phyloP scores from a whole-genome alignment of 106 monocot species.

The Dioscorea dumetorum region DNA sequence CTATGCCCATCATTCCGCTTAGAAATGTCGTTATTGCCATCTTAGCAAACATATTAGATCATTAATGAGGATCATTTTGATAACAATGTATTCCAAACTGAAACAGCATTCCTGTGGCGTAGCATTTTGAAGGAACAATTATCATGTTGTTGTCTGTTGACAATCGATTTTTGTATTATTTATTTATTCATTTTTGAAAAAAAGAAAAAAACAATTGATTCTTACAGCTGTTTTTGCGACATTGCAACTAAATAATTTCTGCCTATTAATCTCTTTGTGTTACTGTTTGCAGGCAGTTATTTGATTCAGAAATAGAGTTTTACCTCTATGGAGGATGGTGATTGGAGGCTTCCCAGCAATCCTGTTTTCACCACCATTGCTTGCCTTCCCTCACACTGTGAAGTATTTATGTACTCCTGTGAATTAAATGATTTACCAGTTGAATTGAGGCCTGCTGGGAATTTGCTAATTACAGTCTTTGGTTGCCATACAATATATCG shows the following conservation, averaged over 20 bases:
- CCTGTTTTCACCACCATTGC: conserved; percentile 5
- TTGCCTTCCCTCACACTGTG: not conserved
- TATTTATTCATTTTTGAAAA: too few species aligned
- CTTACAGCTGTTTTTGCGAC: conserved; percentile 6
- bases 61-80: too few species aligned
- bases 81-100: not conserved
- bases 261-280: not conserved
- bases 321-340: not conserved
- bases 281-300: conserved; percentile 1
- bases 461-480: not conserved
- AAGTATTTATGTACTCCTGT: not conserved
- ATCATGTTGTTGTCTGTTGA: conserved; percentile 4
- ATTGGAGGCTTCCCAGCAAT: conserved; percentile 2
- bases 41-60: too few species aligned
- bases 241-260: conserved; percentile 4
- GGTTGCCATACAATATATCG: not conserved
- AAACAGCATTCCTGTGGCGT: not conserved
- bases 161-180: not conserved
- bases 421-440: not conserved
- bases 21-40: too few species aligned
- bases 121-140: not conserved
- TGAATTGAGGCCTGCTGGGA: not conserved
- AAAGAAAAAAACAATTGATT: conserved; percentile 1
- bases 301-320: conserved; percentile 1
- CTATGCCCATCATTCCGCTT: too few species aligned